These are phyloP conservation scores for Saccharomyces hybrid DNA, from an alignment of 1,139 yeast genomes.

Conservation along the genomic window DNA sequence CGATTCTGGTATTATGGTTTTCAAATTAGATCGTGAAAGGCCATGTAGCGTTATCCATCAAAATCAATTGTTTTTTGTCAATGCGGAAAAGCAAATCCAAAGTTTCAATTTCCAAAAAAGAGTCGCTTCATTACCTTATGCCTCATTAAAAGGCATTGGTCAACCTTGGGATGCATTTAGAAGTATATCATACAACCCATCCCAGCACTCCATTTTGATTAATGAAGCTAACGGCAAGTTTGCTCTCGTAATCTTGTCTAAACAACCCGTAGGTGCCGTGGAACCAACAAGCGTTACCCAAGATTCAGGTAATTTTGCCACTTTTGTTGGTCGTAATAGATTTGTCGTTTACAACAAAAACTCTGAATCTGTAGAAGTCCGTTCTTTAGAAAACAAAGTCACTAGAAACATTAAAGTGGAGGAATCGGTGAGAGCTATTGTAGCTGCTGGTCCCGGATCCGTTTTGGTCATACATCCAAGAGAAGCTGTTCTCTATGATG, in stretches of 20 bases:
- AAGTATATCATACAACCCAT: constrained; percentile 82
- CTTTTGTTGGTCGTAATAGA: constrained; percentile 89
- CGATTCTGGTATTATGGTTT: constrained; percentile 96
- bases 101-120: constrained; percentile 56
- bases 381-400: constrained; percentile 71
- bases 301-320: constrained; percentile 81
- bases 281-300: constrained; percentile 75
- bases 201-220: constrained; percentile 79
- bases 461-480: constrained; percentile 67
- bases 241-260: constrained; percentile 73
- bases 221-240: constrained; percentile 60
- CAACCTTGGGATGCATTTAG: constrained; percentile 82
- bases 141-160: constrained; percentile 78
- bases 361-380: constrained; percentile 63
- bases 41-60: constrained; percentile 80
- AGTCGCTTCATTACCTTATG: constrained; percentile 67
- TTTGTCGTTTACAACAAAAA: constrained; percentile 73
- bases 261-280: constrained; percentile 84
- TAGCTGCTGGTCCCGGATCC: constrained; percentile 76
- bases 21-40: constrained; percentile 94
- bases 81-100: constrained; percentile 82
- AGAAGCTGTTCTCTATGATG: constrained; percentile 77
- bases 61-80: constrained; percentile 63
- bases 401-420: constrained; percentile 81
- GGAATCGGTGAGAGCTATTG: constrained; percentile 61